These are phyloP conservation scores for Aspergillus carlsbadensis DNA, from an alignment of 495 filamentous ascomycete species.

Conservation along the genomic window DNA sequence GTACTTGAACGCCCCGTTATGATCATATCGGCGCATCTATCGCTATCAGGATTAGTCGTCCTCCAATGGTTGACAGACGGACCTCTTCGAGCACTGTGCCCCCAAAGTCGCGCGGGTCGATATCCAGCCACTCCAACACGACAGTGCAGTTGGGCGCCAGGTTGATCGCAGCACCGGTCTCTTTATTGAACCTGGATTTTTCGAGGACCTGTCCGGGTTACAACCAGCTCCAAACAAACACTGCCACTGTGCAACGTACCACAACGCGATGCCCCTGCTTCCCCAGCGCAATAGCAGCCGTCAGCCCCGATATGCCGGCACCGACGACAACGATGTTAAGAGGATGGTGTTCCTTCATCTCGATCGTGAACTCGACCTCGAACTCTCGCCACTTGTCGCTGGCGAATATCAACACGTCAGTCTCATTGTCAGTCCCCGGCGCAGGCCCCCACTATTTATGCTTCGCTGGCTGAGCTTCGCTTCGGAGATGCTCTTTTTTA, in stretches of 20 bases:
- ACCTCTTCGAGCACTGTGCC: slow-evolving; percentile 29
- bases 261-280: slow-evolving; percentile 33
- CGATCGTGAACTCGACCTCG: too few relatives aligned
- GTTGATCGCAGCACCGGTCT: slow-evolving; percentile 56
- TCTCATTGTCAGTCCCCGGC: too few relatives aligned
- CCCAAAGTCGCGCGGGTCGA: slow-evolving; percentile 38
- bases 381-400: too few relatives aligned
- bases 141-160: slow-evolving; percentile 49
- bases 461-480: too few relatives aligned
- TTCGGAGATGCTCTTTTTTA: too few relatives aligned
- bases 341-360: slow-evolving; percentile 4
- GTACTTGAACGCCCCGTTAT: slow-evolving; percentile 18
- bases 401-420: too few relatives aligned
- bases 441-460: too few relatives aligned
- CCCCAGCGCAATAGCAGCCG: slow-evolving; percentile 29
- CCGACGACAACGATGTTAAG: slow-evolving; percentile 28
- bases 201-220: slow-evolving; percentile 42
- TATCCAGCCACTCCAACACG: slow-evolving; percentile 46
- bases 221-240: not conserved
- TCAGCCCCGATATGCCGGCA: slow-evolving; percentile 33
- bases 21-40: slow-evolving; percentile 26
- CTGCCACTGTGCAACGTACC: slow-evolving; percentile 13
- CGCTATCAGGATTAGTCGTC: not conserved
- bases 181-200: slow-evolving; percentile 49
- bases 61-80: not conserved